phyloP scores from a whole-genome alignment of 108 stramenopile species.

The Skeletonema marinoi region DNA sequence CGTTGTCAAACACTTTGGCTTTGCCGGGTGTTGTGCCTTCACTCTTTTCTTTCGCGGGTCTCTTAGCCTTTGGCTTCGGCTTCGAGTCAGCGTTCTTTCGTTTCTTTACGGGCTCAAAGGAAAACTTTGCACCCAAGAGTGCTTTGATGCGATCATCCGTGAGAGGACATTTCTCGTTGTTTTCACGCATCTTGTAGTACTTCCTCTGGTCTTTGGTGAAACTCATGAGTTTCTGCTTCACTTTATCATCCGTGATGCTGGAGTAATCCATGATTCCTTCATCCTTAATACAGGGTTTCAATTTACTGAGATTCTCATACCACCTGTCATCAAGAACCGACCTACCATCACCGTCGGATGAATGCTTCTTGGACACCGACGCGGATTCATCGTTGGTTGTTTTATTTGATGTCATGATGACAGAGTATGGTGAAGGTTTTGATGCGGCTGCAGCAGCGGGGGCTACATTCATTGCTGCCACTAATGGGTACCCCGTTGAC shows the following conservation, averaged over 20 bases:
- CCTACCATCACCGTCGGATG: neutral
- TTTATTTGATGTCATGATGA: neutral
- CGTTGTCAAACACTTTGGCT: neutral
- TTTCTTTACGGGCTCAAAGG: slow-evolving; percentile 10
- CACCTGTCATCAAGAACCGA: slow-evolving; percentile 14
- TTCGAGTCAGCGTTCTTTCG: neutral
- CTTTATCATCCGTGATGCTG: slow-evolving; percentile 7
- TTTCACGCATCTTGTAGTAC: slow-evolving; percentile 17
- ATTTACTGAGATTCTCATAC: slow-evolving; percentile 11
- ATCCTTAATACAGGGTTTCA: slow-evolving; percentile 17
- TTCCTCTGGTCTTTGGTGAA: slow-evolving; percentile 26
- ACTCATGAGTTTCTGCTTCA: slow-evolving; percentile 17
- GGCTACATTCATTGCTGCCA: neutral
- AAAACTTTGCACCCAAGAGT: slow-evolving; percentile 11
- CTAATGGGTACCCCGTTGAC: neutral
- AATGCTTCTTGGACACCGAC: neutral
- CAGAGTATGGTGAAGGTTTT: neutral
- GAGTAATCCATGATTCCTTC: slow-evolving; percentile 23
- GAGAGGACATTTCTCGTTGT: slow-evolving; percentile 14
- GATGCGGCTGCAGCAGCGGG: neutral
- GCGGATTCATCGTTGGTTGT: neutral
- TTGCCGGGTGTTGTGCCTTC: neutral
- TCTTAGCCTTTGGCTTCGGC: slow-evolving; percentile 1
- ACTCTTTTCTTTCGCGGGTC: neutral
- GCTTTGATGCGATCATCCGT: slow-evolving; percentile 10